Base-by-base conservation (phyloP, 345 rosid species). In the Mallotus nudiflorus region DNA sequence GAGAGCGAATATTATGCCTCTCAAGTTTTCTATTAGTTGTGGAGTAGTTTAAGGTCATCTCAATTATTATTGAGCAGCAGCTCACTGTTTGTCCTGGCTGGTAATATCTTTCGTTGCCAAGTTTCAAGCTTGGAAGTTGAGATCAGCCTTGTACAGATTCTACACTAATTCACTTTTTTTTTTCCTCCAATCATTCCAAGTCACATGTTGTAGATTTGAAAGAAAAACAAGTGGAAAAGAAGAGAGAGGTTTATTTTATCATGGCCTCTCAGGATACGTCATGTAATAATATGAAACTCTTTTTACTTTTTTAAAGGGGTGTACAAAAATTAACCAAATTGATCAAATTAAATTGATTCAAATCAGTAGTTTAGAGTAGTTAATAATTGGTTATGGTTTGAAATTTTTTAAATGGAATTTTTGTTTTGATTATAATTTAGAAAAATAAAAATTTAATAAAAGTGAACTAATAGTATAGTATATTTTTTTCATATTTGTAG, bases 1-100 rank as follows among this genome's bases (percentile, higher is more conserved):
- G 97, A 95, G 85, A 95, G 99, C 68, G 97, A 92, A 79, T 95
- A 85, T 77, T 95, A 95, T 73, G 99, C 99, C 20, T 85, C 97
- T 71, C 97, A 92, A 75, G 98, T 95, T 82, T 95, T 95, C 68
- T 87, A 95, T 73, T 95, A 72, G 66, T 60, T 14, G 11, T 20
- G 9, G 27, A 37, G 14, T 39, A 37, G 53, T 8, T n/a, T 28
- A 53, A 52, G 37, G 53, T 53, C 13, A 20, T 46, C 61, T 24
- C 2, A 52, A 22, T 28, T 22, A 22, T 28, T 22, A 45, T 44
- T 33, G 35, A 24, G 37, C 12, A 39, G 37, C 59, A 49, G 35
- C n/a, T 55, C 55, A 22, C 29, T 13, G 12, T 11, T 42, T 42
- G 16, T 48, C 33, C 24, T 29, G 37, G 25, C 18, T 33, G 59